Conservation (phyloP, 148 eudicot species). For the Amaranthus hypochondriacus region DNA sequence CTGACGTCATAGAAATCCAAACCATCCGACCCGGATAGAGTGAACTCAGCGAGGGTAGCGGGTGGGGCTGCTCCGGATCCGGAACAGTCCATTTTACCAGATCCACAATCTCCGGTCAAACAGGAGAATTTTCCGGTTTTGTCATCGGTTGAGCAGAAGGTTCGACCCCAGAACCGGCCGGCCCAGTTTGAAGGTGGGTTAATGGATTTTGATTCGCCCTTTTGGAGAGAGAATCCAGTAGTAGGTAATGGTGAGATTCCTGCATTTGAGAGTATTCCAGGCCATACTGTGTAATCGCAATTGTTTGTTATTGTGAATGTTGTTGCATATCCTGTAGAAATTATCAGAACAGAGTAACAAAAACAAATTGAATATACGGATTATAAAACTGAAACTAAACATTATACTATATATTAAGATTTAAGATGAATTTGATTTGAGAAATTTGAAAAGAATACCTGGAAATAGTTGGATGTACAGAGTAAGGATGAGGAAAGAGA, state of each 20-base stretch:
- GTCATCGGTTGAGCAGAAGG: conserved; percentile 44
- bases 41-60: conserved; percentile 66
- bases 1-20: conserved; percentile 73
- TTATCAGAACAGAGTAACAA: not conserved
- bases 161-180: conserved; percentile 76
- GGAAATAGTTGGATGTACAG: not conserved
- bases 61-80: conserved; percentile 56
- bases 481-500: conserved; percentile 3
- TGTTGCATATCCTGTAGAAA: conserved; percentile 19
- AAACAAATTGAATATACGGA: not conserved
- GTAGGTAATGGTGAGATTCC: conserved; percentile 49
- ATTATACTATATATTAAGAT: too few species aligned
- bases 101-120: conserved; percentile 66
- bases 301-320: conserved; percentile 59
- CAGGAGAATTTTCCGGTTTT: conserved; percentile 55
- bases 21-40: conserved; percentile 45
- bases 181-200: conserved; percentile 51
- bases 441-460: not conserved
- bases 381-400: not conserved
- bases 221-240: conserved; percentile 64
- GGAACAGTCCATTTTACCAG: conserved; percentile 53
- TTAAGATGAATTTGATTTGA: not conserved
- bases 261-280: conserved; percentile 69
- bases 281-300: conserved; percentile 68
- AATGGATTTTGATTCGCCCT: conserved; percentile 41